Base-by-base conservation (phyloP, 2,329 filamentous ascomycete genomes). In the Nemania sp. region DNA sequence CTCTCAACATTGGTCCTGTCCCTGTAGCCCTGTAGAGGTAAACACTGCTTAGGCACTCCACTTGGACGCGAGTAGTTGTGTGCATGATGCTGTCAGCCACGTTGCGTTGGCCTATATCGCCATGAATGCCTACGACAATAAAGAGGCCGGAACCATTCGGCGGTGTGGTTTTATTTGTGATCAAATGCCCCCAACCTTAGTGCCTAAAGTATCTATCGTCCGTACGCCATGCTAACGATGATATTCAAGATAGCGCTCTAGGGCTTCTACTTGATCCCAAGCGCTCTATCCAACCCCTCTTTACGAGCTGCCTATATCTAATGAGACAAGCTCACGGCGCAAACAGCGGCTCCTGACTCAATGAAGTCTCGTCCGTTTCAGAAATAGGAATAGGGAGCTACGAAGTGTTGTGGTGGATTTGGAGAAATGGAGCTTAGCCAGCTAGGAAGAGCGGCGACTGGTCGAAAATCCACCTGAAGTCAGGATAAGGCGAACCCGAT, bases 331-430 rank as follows among this genome's bases (percentile, higher is more conserved):
- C 51, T 37, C n/a, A 40, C 65, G 60, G 61, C 64, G 65, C 61
- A 63, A 25, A 49, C 34, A 15, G 42, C 20, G 20, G 52, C 59
- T 57, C 54, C 62, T 69, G 62, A 70, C 68, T 68, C 57, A 61
- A 52, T 57, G 59, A 50, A 51, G 21, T 39, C 43, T 29, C n/a
- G 29, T 37, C 47, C 32, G 62, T 62, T 53, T 21, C 51, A 57
- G 54, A 54, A 43, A 46, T 53, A 67, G 6, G 17, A 13, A 17
- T 45, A 21, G 11, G 42, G 18, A 45, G 35, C 64, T 59, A 64
- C 65, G 65, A 68, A 62, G 59, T 59, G 53, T 53, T 42, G 49
- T 47, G 50, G 56, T 54, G 63, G 64, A 66, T 57, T 65, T n/a
- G n/a, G 64, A 60, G 57, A 47, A 43, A 37, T 37, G 21, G n/a